Base-by-base conservation (phyloP, 2,329 filamentous ascomycete genomes). In the Aspergillus pseudoterreus region DNA sequence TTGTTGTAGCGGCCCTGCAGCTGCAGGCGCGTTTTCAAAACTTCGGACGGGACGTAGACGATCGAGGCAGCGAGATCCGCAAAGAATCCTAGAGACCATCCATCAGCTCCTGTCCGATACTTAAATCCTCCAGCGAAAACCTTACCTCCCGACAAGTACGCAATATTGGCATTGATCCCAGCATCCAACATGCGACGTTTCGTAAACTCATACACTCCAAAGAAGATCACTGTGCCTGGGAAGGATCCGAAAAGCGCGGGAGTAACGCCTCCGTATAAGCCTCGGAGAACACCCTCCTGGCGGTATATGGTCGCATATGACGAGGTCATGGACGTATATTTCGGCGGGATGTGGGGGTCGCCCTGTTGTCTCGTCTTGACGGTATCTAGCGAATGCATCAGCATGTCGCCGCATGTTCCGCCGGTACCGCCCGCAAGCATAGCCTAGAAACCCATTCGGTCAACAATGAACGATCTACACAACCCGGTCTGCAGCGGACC, bases 301-400 rank as follows among this genome's bases (percentile, higher is more conserved):
- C 90, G 84, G 73, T 88, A 88, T 66, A 99, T 99, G 38, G 88
- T 97, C 67, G 88, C 83, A 74, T 97, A 99, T 4, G 92, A 94
- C 52, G 87, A 88, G 36, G 88, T 88, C 71, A 97, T 85, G 14
- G 90, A 92, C 10, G 88, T 87, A 74, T 99, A 99, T 74, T 89
- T 95, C 1, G 94, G 88, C 19, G 94, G 94, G 54, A 96, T 82
- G 68, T 94, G 87, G 42, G 92, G 92, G 66, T 97, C 94, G 65
- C 92, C 94, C 74, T 99, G 94, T 71, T 99, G 95, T 62, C 94
- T 84, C 43, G 94, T 99, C 76, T 99, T 99, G 64, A 99, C 94
- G 1, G 94, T 99, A 72, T 99, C 94, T 66, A 99, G 82, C 43
- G 92, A 97, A 76, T 99, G 94, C 94, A 99, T 99, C 60, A 99